Evolutionary conservation across 1,284 basidiomycete species (phyloP), one percentile per base, ranked within the genome.

Genomic region (Fomitopsis betulina): DNA sequence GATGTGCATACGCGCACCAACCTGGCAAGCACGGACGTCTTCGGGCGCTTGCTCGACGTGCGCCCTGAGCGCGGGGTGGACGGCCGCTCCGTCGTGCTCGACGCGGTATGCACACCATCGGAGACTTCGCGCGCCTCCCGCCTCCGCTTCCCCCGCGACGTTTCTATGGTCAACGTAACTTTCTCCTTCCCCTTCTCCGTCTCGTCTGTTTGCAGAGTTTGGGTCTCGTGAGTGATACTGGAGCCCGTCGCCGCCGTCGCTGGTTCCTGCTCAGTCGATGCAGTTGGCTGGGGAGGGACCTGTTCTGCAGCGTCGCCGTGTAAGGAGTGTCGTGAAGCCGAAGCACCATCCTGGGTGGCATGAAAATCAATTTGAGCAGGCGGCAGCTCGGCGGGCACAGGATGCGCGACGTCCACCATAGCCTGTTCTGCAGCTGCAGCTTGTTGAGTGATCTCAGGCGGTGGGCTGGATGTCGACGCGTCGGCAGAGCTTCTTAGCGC

Each of bases 1-100:
- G 81, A 79, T 37, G 80, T 74, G 60, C 82, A 75, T 58, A 76
- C 74, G 58, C 72, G 74, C 37, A 79, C 70, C 52, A 82, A 70
- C 63, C 74, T 75, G 59, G 75, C 73, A 43, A 81, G 70, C 60
- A 82, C 71, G 25, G 78, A 77, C 40, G 57, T 63, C 68, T 76
- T 79, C 60, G 70, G 69, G 60, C 66, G 71, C 68, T 72, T 71
- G 50, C 63, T 68, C 66, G 70, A 56, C 59, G 60, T 63, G 55
- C 55, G 65, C 57, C 60, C 63, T 60, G 57, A 60, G 62, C 50
- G 63, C 58, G 57, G 57, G 55, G 58, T 59, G 57, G 62, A 55
- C 55, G 62, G 61, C 61, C 58, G 67, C 54, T 68, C 65, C 40
- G 67, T 68, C 58, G 66, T 69, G 67, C 62, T 66, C 52, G 70